Conservation (phyloP, 2,329 filamentous ascomycete species). For the Trichophyton rubrum region DNA sequence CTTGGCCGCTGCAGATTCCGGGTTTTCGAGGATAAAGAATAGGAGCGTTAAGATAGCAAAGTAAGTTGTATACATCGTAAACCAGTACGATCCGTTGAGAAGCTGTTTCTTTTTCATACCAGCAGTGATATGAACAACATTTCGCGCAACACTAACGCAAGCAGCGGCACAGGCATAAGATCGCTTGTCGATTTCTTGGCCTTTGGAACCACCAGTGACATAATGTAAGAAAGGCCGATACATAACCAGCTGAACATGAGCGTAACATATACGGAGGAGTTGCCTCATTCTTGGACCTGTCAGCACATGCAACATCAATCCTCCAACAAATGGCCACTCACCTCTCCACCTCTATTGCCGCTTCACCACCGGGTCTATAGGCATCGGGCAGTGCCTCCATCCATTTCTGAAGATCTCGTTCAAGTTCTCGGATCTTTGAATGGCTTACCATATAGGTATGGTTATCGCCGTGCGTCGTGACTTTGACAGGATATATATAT, state of each 20-base stretch:
- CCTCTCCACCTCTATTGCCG: conserved; percentile 62
- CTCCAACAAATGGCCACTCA: conserved; percentile 35
- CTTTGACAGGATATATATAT: conserved; percentile 52
- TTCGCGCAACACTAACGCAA: conserved; percentile 53
- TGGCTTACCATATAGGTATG: conserved; percentile 52
- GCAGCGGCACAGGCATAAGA: conserved; percentile 54
- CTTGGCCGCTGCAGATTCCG: conserved; percentile 47
- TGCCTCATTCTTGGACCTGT: conserved; percentile 40
- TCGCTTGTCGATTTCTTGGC: conserved; percentile 44
- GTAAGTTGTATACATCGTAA: conserved; percentile 57
- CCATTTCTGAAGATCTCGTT: conserved; percentile 51
- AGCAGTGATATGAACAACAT: conserved; percentile 53
- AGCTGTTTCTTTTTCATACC: conserved; percentile 52
- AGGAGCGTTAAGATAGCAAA: conserved; percentile 53
- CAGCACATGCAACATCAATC: conserved; percentile 1
- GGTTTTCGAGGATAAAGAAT: conserved; percentile 54
- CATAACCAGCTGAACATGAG: conserved; percentile 51
- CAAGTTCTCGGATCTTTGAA: conserved; percentile 51
- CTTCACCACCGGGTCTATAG: conserved; percentile 68
- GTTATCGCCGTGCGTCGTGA: conserved; percentile 31
- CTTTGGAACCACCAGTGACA: conserved; percentile 41
- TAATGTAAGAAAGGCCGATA: conserved; percentile 56
- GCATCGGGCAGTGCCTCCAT: conserved; percentile 57
- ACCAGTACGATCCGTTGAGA: conserved; percentile 53
- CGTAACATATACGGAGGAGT: conserved; percentile 50